A percentile compares a stretch with the other conserved stretches of the same genome.
Evolutionary conservation across 2,329 filamentous ascomycete species (phyloP).

Genomic region (Phaeosphaeria sp.): DNA sequence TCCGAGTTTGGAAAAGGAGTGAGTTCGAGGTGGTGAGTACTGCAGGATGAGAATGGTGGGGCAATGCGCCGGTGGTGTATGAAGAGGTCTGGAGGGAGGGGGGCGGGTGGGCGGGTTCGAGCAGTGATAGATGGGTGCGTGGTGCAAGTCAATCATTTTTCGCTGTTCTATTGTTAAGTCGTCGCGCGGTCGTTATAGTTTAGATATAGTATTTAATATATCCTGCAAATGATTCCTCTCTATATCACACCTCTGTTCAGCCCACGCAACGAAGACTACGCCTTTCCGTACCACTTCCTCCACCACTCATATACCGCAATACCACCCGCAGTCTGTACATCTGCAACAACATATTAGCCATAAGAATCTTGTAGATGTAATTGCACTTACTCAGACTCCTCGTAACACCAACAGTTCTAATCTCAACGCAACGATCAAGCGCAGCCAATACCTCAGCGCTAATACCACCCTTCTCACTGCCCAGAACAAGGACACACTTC

Average conservation of each 20-base stretch:
- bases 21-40: neutral
- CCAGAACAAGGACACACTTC: slow-evolving; percentile 56
- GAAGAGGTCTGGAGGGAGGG: neutral
- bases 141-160: too few species aligned
- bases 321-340: slow-evolving; percentile 62
- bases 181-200: neutral
- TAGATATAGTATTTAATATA: neutral
- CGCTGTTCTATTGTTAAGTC: too few species aligned
- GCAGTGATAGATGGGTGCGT: too few species aligned
- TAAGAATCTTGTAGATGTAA: neutral
- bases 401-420: slow-evolving; percentile 59
- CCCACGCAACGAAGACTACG: neutral
- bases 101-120: neutral
- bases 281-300: slow-evolving; percentile 48
- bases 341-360: neutral
- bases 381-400: slow-evolving; percentile 54
- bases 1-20: neutral
- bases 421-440: slow-evolving; percentile 61
- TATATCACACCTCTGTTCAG: neutral
- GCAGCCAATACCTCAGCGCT: slow-evolving; percentile 56
- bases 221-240: neutral
- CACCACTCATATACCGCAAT: slow-evolving; percentile 61
- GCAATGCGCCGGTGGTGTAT: neutral
- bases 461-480: slow-evolving; percentile 60
- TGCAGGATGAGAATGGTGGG: neutral